Evolutionary conservation across 2,329 filamentous ascomycete species (phyloP), one percentile per base, ranked within the genome.

Genomic region (Cadophora luteo-olivacea): DNA sequence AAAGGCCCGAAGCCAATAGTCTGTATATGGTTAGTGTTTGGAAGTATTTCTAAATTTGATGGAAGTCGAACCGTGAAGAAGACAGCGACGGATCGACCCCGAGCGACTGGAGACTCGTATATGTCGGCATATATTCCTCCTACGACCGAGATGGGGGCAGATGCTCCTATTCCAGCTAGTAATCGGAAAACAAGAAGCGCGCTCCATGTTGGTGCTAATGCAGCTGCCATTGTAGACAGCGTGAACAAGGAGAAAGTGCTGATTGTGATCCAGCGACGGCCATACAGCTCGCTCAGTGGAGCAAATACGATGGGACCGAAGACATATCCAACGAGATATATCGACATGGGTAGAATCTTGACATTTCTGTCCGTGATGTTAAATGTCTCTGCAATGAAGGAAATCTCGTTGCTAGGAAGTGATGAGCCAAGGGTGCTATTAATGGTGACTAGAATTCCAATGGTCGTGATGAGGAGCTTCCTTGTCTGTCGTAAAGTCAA

Each of bases 81-180:
- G 57, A 84, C 78, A 1, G 87, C 84, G 80, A 89, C 87, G 5
- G 85, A 85, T 51, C 86, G 81, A 2, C 88, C 88, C 32, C 87
- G 80, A 1, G 81, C 80, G 36, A 81, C 77, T 0, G 85, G 81
- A 45, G 87, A 81, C 61, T 82, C 81, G 73, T 86, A 91, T 9
- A 91, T 82, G 76, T 92, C 89, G 12, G 90, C 89, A 71, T 90
- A 83, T 14, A 90, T 86, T 0, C 86, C 87, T 41, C 76, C 86
- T 73, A 90, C 86, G 9, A 91, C 84, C 29, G 85, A 85, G 45
- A 91, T 87, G 0, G 87, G 86, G 0, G 84, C 82, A 66, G 84
- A 85, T 7, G 84, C 86, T 69, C 84, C 84, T 2, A 83, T 77
- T 6, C 87, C 87, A 2, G 81, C 79, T 29, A 88, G 77, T 52